Evolutionary conservation across 768 basidiomycete genomes (phyloP).

Genomic region (Boletus edulis): DNA sequence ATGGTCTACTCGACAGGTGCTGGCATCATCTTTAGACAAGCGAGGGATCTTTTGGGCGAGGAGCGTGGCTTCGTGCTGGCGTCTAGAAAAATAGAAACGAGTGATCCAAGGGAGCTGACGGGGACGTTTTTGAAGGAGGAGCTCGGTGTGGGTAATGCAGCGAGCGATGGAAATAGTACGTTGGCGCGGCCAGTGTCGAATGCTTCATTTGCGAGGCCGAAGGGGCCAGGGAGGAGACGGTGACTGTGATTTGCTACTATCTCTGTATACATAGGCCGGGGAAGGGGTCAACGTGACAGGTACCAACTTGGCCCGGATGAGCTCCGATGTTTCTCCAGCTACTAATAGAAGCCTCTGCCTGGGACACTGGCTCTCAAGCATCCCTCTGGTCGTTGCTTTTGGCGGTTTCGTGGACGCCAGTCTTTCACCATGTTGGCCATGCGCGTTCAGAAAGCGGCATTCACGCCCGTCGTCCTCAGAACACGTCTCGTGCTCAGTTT

Average conservation of each 20-base stretch:
- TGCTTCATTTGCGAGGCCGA: slow-evolving; percentile 66
- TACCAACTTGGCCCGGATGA: slow-evolving; percentile 13
- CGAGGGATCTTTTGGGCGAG: slow-evolving; percentile 49
- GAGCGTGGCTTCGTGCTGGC: slow-evolving; percentile 41
- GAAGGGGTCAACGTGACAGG: neutral
- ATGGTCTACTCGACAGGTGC: slow-evolving; percentile 87
- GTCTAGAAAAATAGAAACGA: slow-evolving; percentile 76
- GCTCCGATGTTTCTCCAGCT: slow-evolving; percentile 17
- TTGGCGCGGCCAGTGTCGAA: slow-evolving; percentile 22
- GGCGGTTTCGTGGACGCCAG: neutral
- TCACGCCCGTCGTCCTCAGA: slow-evolving; percentile 18
- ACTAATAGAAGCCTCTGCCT: neutral
- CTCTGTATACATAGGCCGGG: neutral
- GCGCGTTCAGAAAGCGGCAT: slow-evolving; percentile 12
- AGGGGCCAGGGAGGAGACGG: slow-evolving; percentile 60
- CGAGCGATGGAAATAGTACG: slow-evolving; percentile 6
- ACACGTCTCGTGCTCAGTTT: slow-evolving; percentile 11
- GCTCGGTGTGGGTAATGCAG: slow-evolving; percentile 39
- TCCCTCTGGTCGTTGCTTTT: neutral
- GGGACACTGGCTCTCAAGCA: neutral
- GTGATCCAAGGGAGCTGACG: slow-evolving; percentile 71
- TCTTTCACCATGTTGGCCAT: slow-evolving; percentile 21
- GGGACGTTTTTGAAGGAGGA: slow-evolving; percentile 60
- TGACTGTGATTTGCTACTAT: slow-evolving; percentile 10
- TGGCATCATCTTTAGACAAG: slow-evolving; percentile 51